A percentile compares a stretch with the other conserved stretches of the same genome.
These are phyloP conservation scores for Alternaria sp. DNA, from an alignment of 2,329 filamentous ascomycete genomes.

Conservation along the genomic window DNA sequence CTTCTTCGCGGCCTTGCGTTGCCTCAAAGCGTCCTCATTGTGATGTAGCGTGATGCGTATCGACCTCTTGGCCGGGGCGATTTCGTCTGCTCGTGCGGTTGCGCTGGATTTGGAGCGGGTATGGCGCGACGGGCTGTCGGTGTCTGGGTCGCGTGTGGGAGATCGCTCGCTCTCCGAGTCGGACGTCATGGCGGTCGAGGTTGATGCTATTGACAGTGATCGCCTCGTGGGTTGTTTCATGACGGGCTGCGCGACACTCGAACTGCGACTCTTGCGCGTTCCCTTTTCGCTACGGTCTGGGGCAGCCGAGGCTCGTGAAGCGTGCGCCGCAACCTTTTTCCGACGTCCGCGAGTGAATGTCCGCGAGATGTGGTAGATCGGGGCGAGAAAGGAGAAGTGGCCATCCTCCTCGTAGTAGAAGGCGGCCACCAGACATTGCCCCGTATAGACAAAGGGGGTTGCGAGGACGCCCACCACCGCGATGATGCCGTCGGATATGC, in stretches of 20 bases:
- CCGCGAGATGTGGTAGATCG: constrained; percentile 67
- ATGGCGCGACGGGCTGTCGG: constrained; percentile 58
- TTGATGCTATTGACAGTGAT: constrained; percentile 55
- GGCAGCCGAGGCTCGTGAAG: constrained; percentile 34
- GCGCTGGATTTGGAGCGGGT: constrained; percentile 67
- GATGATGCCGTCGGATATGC: constrained; percentile 74
- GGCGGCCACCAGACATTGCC: constrained; percentile 80
- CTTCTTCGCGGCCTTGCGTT: constrained; percentile 75
- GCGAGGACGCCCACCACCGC: constrained; percentile 80
- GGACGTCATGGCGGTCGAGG: constrained; percentile 70
- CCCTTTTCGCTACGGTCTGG: constrained; percentile 37
- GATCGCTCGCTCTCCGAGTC: constrained; percentile 68
- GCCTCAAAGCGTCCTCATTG: constrained; percentile 75
- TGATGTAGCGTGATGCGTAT: constrained; percentile 91
- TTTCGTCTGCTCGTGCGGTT: constrained; percentile 64
- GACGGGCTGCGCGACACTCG: constrained; percentile 29
- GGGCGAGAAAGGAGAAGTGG: constrained; percentile 77
- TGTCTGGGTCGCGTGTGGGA: constrained; percentile 35
- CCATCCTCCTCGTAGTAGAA: constrained; percentile 85
- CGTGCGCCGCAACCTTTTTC: constrained; percentile 38
- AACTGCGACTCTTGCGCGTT: constrained; percentile 41
- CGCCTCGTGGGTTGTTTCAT: constrained; percentile 43
- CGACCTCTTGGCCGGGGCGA: constrained; percentile 73
- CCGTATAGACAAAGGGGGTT: constrained; percentile 78
- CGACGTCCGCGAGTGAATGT: constrained; percentile 54